These are phyloP conservation scores for Hemisphaericaspora subhashii DNA, from an alignment of 1,139 yeast genomes.

Conservation along the genomic window DNA sequence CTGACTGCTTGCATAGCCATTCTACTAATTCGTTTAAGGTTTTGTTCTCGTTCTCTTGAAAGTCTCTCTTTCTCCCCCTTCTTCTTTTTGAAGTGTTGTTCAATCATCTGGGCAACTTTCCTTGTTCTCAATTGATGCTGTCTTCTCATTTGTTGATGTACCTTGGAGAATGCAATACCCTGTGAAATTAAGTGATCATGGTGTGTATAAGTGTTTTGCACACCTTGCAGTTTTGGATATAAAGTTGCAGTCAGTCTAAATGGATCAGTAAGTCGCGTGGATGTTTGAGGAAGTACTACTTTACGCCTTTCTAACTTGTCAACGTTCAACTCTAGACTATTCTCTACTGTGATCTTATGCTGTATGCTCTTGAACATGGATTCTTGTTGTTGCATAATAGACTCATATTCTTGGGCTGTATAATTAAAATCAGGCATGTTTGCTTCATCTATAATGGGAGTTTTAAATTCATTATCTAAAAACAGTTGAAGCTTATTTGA, in stretches of 20 bases:
- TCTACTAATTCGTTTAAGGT: slow-evolving; percentile 68
- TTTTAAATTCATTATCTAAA: slow-evolving; percentile 46
- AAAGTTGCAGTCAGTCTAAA: slow-evolving; percentile 39
- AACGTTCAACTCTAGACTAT: slow-evolving; percentile 41
- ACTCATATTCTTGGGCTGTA: slow-evolving; percentile 36
- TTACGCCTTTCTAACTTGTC: slow-evolving; percentile 47
- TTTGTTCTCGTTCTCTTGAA: slow-evolving; percentile 67
- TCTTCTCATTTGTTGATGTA: slow-evolving; percentile 66
- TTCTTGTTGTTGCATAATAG: slow-evolving; percentile 33
- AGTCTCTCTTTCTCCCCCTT: slow-evolving; percentile 88
- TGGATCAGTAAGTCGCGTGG: slow-evolving; percentile 42
- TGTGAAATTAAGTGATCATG: slow-evolving; percentile 77
- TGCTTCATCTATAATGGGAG: slow-evolving; percentile 44
- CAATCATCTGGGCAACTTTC: slow-evolving; percentile 79
- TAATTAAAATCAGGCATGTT: slow-evolving; percentile 31
- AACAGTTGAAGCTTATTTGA: slow-evolving; percentile 51
- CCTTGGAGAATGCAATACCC: slow-evolving; percentile 68
- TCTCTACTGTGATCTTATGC: slow-evolving; percentile 35
- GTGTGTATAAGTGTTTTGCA: slow-evolving; percentile 50
- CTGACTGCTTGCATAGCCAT: slow-evolving; percentile 81
- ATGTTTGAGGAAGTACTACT: slow-evolving; percentile 44
- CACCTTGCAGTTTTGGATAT: slow-evolving; percentile 42
- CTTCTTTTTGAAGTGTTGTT: slow-evolving; percentile 79
- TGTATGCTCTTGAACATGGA: slow-evolving; percentile 27
- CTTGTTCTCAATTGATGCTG: slow-evolving; percentile 68